Conservation (phyloP, 257 asterid genomes). For the Forsythia suspensa region DNA sequence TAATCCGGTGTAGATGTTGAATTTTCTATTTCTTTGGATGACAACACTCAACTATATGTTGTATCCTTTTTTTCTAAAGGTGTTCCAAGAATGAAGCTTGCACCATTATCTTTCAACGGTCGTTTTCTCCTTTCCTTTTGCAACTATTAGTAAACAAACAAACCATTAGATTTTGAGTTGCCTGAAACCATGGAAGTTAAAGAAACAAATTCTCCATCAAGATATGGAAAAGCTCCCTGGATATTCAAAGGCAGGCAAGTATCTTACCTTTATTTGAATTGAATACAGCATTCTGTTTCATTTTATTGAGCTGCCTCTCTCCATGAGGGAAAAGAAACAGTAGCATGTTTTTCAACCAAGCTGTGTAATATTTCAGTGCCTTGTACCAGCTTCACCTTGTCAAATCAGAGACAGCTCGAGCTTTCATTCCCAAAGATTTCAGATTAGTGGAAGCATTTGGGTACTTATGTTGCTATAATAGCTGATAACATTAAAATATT, state of each 20-base stretch:
- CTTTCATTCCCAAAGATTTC: constrained; percentile 87
- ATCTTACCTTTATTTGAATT: not conserved
- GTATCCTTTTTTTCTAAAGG: not conserved
- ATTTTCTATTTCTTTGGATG: not conserved
- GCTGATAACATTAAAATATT: not conserved
- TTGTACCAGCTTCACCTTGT: constrained; percentile 96
- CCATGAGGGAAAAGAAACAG: not conserved
- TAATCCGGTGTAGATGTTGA: constrained; percentile 1
- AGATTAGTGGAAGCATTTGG: constrained; percentile 94
- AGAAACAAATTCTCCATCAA: constrained; percentile 36
- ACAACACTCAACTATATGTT: not conserved
- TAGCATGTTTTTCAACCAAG: constrained; percentile 4
- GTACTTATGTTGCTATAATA: constrained; percentile 37
- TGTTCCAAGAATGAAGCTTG: constrained; percentile 10
- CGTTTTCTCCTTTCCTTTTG: constrained; percentile 7
- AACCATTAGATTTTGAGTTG: not conserved
- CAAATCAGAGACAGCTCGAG: constrained; percentile 91
- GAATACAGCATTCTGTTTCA: not conserved
- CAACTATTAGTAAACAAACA: not conserved
- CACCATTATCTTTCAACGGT: constrained; percentile 6
- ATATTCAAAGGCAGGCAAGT: constrained; percentile 93
- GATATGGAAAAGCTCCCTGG: constrained; percentile 91
- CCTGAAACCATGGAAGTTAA: constrained; percentile 44
- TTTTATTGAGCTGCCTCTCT: not conserved
- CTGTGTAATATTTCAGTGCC: constrained; percentile 60